A percentile compares a stretch with the other conserved stretches of the same genome.
Evolutionary conservation across 805 yeast genomes (phyloP).

Genomic region (Lipomyces starkeyi): DNA sequence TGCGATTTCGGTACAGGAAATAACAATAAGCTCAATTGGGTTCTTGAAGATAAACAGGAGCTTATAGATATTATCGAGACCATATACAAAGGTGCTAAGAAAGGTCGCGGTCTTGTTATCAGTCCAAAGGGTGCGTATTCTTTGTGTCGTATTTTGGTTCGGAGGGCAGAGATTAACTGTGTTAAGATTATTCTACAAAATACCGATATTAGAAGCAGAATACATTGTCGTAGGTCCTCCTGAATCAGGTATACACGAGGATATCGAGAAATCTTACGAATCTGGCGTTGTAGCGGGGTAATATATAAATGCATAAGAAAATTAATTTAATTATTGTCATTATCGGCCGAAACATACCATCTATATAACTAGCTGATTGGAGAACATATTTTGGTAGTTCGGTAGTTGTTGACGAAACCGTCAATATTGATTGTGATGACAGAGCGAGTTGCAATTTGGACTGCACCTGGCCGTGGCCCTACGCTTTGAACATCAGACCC

Average conservation of each 20-base stretch:
- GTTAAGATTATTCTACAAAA: conserved; percentile 40
- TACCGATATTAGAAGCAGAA: conserved; percentile 34
- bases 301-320: neutral
- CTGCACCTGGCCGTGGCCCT: neutral
- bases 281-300: neutral
- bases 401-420: neutral
- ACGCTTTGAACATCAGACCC: neutral
- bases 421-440: neutral
- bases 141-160: neutral
- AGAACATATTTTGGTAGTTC: neutral
- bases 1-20: conserved; percentile 98
- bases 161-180: neutral
- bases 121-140: conserved; percentile 62
- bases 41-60: conserved; percentile 79
- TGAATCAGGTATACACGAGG: neutral
- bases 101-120: conserved; percentile 89
- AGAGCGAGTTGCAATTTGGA: neutral
- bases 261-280: neutral
- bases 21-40: conserved; percentile 89
- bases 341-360: neutral
- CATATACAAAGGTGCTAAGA: conserved; percentile 85
- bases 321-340: neutral
- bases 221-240: neutral
- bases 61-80: conserved; percentile 90
- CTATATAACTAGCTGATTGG: neutral